Percentiles rank a stretch among this genome's conserved stretches.
phyloP scores from a whole-genome alignment of 2,329 filamentous ascomycete genomes.

The Graphiopsis chlorocephala region DNA sequence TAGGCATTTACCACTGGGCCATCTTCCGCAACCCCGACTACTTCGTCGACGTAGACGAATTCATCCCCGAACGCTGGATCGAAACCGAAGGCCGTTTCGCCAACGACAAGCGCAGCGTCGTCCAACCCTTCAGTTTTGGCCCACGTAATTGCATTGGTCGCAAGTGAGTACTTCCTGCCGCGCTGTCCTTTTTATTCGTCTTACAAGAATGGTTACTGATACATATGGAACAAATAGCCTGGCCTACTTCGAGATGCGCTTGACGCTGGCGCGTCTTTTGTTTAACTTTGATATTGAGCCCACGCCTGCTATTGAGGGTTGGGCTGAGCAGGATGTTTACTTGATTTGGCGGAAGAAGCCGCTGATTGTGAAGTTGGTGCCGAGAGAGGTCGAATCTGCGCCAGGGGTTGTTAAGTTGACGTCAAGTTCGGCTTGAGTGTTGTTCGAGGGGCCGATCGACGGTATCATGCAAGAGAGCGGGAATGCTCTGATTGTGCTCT shows the following conservation, averaged over 20 bases:
- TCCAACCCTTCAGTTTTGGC: conserved; percentile 36
- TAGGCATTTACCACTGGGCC: conserved; percentile 22
- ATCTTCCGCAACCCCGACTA: conserved; percentile 28
- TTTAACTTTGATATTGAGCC: conserved; percentile 37
- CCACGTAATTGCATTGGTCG: conserved; percentile 39
- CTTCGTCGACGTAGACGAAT: conserved; percentile 28
- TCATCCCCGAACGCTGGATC: conserved; percentile 40
- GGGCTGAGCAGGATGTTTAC: not conserved
- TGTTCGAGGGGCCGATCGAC: not conserved
- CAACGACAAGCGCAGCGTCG: conserved; percentile 21
- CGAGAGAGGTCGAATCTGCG: not conserved
- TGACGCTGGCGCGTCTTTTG: conserved; percentile 39
- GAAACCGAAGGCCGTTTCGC: conserved; percentile 19
- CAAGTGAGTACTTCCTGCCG: conserved; percentile 13
- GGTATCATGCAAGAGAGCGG: not conserved
- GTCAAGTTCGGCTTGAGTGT: not conserved
- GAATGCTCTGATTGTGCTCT: not conserved
- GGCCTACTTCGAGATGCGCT: conserved; percentile 36
- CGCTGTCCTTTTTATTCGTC: not conserved
- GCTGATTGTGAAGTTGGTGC: not conserved
- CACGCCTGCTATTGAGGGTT: not conserved
- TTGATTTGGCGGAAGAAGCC: not conserved
- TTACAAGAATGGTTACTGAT: not conserved
- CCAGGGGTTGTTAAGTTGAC: not conserved
- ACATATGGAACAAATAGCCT: conserved; percentile 15